These are phyloP conservation scores for Seiridium unicorne DNA, from an alignment of 2,329 filamentous ascomycete genomes.

Conservation along the genomic window DNA sequence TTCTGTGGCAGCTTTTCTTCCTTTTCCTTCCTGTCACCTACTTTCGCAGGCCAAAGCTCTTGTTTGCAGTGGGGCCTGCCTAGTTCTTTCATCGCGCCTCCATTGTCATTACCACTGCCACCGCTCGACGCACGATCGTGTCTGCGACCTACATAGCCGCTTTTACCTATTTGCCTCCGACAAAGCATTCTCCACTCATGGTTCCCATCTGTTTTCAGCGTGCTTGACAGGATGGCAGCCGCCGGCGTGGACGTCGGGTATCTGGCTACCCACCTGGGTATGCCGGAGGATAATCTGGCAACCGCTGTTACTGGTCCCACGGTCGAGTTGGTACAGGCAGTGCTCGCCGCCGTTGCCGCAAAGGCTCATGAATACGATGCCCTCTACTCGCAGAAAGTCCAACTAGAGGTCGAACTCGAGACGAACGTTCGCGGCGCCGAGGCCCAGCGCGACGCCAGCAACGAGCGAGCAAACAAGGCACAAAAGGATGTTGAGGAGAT, in stretches of 20 bases:
- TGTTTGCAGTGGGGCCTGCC: no score
- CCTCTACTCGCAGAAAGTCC: conserved; percentile 82
- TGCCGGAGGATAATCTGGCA: conserved; percentile 63
- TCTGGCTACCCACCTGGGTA: conserved; percentile 68
- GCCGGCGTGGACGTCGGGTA: conserved; percentile 68
- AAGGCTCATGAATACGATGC: conserved; percentile 84
- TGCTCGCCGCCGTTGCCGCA: conserved; percentile 71
- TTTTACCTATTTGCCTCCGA: background rate
- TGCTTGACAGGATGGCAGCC: conserved; percentile 52
- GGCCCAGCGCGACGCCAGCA: conserved; percentile 77
- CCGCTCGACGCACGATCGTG: no score
- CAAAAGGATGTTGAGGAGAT: conserved; percentile 81
- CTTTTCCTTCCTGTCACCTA: background rate
- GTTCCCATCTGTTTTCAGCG: conserved; percentile 16
- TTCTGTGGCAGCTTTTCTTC: background rate
- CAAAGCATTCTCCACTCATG: conserved; percentile 15
- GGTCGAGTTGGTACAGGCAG: conserved; percentile 69
- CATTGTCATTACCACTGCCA: no score
- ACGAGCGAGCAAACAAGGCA: conserved; percentile 77
- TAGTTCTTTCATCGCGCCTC: no score
- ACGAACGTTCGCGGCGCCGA: conserved; percentile 83
- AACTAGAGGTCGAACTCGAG: conserved; percentile 89
- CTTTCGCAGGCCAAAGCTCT: background rate
- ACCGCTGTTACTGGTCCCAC: conserved; percentile 68
- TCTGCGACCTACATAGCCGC: background rate